Evolutionary conservation across 257 asterid genomes (phyloP).

Genomic region (Fraxinus cuspidata): DNA sequence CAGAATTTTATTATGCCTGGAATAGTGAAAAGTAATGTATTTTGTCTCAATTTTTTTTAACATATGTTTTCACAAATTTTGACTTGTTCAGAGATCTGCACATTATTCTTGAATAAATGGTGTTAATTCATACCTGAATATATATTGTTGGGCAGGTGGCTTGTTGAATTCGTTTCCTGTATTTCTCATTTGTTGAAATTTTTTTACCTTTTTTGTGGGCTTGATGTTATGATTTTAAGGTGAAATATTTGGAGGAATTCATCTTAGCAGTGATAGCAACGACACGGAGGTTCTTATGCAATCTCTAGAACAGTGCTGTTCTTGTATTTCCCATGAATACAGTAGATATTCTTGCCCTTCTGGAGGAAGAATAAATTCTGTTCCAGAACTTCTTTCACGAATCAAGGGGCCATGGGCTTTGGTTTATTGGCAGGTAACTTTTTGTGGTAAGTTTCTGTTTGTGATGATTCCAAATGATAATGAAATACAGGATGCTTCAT

Average conservation of each 20-base stretch:
- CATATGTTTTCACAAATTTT: not conserved
- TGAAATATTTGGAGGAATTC: constrained; percentile 85
- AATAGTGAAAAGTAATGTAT: not conserved
- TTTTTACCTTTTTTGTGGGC: constrained; percentile 11
- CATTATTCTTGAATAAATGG: not conserved
- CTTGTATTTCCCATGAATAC: constrained; percentile 47
- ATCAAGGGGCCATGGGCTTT: constrained; percentile 97
- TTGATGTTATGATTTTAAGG: constrained; percentile 42
- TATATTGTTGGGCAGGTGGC: not conserved
- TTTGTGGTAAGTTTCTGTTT: constrained; percentile 72
- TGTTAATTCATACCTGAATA: not conserved
- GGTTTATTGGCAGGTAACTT: constrained; percentile 96
- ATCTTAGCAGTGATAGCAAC: constrained; percentile 50
- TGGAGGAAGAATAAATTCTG: constrained; percentile 41
- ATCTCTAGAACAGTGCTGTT: constrained; percentile 59
- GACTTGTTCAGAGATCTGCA: not conserved
- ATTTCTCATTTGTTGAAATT: constrained; percentile 8
- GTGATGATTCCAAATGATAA: constrained; percentile 27
- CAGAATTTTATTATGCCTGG: not conserved
- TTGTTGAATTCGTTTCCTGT: not conserved
- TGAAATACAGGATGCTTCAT: constrained; percentile 14
- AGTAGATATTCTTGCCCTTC: constrained; percentile 37
- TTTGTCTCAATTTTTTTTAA: not conserved
- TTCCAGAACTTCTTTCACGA: constrained; percentile 77
- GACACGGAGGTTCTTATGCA: constrained; percentile 85